phyloP scores from a whole-genome alignment of 805 yeast genomes.

The Monosporozyma yasuniensis region DNA sequence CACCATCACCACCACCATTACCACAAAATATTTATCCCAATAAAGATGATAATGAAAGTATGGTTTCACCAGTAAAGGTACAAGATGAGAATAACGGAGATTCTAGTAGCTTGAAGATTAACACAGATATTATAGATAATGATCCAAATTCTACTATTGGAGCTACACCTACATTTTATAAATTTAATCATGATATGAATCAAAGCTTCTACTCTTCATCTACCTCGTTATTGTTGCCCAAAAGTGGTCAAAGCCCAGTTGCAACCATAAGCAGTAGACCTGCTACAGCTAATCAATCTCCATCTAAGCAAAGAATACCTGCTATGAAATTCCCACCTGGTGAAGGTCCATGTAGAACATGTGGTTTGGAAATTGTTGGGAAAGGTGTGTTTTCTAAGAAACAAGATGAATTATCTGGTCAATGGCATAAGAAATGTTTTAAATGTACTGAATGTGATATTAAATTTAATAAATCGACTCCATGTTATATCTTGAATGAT shows the following conservation, averaged over 20 bases:
- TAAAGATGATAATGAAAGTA: background rate
- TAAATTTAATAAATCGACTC: constrained; percentile 50
- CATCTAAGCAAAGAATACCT: background rate
- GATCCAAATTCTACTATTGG: background rate
- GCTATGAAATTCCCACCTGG: constrained; percentile 43
- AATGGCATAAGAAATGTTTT: constrained; percentile 94
- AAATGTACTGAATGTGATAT: constrained; percentile 56
- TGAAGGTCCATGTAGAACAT: constrained; percentile 73
- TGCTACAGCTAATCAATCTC: background rate
- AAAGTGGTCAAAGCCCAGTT: background rate
- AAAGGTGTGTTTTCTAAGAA: constrained; percentile 79
- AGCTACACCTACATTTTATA: constrained; percentile 20
- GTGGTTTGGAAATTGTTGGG: constrained; percentile 44
- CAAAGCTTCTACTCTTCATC: constrained; percentile 1
- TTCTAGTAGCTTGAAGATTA: constrained; percentile 3
- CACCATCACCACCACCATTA: background rate
- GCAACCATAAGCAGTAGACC: background rate
- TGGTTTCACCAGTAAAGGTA: background rate
- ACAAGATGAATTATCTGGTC: constrained; percentile 62
- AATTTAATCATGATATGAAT: constrained; percentile 7
- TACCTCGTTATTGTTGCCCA: background rate
- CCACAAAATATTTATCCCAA: background rate
- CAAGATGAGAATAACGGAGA: background rate
- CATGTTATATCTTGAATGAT: constrained; percentile 71
- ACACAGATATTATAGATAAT: constrained; percentile 5